phyloP scores from a whole-genome alignment of 2,329 filamentous ascomycete species.

The Ophiocordyceps robertsii region DNA sequence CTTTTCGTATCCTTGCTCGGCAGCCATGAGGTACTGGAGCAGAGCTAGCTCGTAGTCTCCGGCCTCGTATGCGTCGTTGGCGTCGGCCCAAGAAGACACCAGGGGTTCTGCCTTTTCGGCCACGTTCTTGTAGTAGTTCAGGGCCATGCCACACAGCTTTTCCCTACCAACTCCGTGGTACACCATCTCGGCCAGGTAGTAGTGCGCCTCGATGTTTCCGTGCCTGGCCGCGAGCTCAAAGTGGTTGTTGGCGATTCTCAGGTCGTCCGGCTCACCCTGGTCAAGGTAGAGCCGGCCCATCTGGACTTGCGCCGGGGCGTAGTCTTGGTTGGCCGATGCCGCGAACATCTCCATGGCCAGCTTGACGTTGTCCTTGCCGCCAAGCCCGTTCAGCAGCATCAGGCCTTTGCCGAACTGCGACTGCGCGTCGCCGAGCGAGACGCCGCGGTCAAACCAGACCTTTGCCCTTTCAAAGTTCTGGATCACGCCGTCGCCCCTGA shows the following conservation, averaged over 20 bases:
- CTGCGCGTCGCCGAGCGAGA: conserved; percentile 62
- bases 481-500: conserved; percentile 72
- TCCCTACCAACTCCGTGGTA: conserved; percentile 71
- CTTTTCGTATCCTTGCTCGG: conserved; percentile 82
- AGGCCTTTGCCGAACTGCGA: conserved; percentile 76
- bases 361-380: conserved; percentile 53
- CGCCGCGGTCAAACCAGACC: conserved; percentile 73
- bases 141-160: conserved; percentile 61
- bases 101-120: conserved; percentile 60
- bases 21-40: conserved; percentile 71
- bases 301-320: conserved; percentile 66
- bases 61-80: conserved; percentile 67
- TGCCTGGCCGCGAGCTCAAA: conserved; percentile 78
- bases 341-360: conserved; percentile 66
- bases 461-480: conserved; percentile 66
- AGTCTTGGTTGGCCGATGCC: conserved; percentile 69
- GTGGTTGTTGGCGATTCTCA: conserved; percentile 67
- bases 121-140: conserved; percentile 72
- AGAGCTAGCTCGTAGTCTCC: conserved; percentile 72
- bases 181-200: conserved; percentile 81
- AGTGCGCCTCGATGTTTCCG: conserved; percentile 77
- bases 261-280: conserved; percentile 56
- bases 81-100: conserved; percentile 68
- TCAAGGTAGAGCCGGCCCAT: conserved; percentile 77
- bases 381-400: conserved; percentile 71